Evolutionary conservation across 768 basidiomycete genomes (phyloP).

Genomic region (Panaeolus cyanescens): DNA sequence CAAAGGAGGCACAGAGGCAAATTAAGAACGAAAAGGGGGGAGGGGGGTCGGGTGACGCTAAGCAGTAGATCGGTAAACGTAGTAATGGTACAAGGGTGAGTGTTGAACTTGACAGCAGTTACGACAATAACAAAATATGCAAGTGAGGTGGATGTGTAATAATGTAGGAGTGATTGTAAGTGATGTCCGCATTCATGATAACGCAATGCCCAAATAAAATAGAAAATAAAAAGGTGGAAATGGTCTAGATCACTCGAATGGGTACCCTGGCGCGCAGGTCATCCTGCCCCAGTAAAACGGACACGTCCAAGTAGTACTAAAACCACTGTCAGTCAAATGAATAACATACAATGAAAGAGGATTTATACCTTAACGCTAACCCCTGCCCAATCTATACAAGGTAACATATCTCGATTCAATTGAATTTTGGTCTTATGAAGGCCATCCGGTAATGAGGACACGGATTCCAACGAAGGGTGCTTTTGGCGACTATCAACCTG

Average conservation of each 20-base stretch:
- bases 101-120: slow-evolving; percentile 6
- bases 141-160: slow-evolving; percentile 10
- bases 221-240: slow-evolving; percentile 3
- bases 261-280: slow-evolving; percentile 64
- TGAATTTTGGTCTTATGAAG: slow-evolving; percentile 61
- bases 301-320: slow-evolving; percentile 76
- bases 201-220: slow-evolving; percentile 4
- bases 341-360: slow-evolving; percentile 11
- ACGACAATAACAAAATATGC: slow-evolving; percentile 22
- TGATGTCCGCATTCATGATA: neutral
- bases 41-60: neutral
- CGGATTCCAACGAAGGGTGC: slow-evolving; percentile 48
- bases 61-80: neutral
- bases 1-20: neutral
- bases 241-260: slow-evolving; percentile 50
- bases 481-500: slow-evolving; percentile 34
- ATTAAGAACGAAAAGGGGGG: neutral
- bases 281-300: slow-evolving; percentile 66
- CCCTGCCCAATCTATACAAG: slow-evolving; percentile 67
- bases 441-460: slow-evolving; percentile 63
- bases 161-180: neutral
- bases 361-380: slow-evolving; percentile 69
- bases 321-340: neutral
- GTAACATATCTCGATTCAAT: slow-evolving; percentile 60
- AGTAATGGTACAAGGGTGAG: neutral